Base-by-base conservation (phyloP, 2,329 filamentous ascomycete genomes). In the Fonsecaea multimorphosa region DNA sequence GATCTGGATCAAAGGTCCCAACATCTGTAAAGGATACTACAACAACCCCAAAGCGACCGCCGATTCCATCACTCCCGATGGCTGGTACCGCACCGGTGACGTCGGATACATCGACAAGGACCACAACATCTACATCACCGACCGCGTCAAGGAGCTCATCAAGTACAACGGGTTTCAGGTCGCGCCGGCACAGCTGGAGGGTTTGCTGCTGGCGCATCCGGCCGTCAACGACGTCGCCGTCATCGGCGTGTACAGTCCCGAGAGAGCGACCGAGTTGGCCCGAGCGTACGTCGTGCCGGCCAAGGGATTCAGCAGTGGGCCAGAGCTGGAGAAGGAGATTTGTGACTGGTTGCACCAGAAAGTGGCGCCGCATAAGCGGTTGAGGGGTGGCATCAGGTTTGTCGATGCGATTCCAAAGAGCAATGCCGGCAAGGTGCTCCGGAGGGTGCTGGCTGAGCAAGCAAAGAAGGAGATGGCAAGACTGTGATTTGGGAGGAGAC, bases 31-130 rank as follows among this genome's bases (percentile, higher is more conserved):
- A 70, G 84, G 82, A 59, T 85, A 83, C 68, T 75, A 79, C 62
- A 83, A 83, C 71, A 85, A 85, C 66, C 76, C 79, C 0, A 78
- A 81, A 64, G 80, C 77, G 0, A 85, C 84, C 1, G 76, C 75
- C 11, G 78, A 84, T 52, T 80, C 82, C 1, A 72, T 84, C 40
- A 85, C 84, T 0, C 68, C 72, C 1, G 91, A 95, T 69, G 92
- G 92, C 1, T 97, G 88, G 82, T 96, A 96, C 83, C 93, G 89
- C 77, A 96, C 93, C 0, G 93, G 93, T 1, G 93, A 97, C 73
- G 87, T 97, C 27, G 91, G 91, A 4, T 88, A 91, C 70, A 85
- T 91, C 72, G 91, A 96, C 74, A 80, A 84, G 53, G 83, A 90
- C 56, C 91, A 90, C 22, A 91, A 96, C 74, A 91, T 96, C 73